phyloP scores from a whole-genome alignment of 208 protist genomes.

The Entamoeba histolytica region DNA sequence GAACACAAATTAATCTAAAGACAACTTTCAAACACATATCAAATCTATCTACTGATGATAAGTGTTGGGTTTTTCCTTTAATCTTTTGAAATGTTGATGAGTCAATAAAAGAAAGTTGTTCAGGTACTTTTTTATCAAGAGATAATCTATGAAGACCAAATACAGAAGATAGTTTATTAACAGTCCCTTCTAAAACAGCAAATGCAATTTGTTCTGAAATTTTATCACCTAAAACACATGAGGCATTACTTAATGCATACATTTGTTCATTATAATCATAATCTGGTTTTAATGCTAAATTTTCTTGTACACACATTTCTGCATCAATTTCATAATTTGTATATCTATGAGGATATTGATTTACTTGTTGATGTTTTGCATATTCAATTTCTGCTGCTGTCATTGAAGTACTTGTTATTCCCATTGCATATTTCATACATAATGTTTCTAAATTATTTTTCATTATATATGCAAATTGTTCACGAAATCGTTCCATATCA shows the following conservation, averaged over 20 bases:
- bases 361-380: neutral
- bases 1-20: neutral
- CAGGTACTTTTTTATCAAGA: neutral
- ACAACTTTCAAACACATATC: neutral
- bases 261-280: neutral
- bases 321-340: neutral
- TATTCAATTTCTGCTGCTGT: neutral
- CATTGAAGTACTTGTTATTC: neutral
- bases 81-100: neutral
- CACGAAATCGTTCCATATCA: neutral
- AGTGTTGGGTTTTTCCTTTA: neutral
- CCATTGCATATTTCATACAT: neutral
- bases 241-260: neutral
- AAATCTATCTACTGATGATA: neutral
- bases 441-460: neutral
- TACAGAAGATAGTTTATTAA: neutral
- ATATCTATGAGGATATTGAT: neutral
- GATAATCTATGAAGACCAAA: neutral
- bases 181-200: neutral
- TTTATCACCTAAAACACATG: neutral
- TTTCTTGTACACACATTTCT: neutral
- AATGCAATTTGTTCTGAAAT: neutral
- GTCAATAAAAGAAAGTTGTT: neutral
- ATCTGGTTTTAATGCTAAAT: neutral
- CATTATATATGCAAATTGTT: neutral